Evolutionary conservation across 345 rosid species (phyloP).

Genomic region (Gossypium sturtianum): DNA sequence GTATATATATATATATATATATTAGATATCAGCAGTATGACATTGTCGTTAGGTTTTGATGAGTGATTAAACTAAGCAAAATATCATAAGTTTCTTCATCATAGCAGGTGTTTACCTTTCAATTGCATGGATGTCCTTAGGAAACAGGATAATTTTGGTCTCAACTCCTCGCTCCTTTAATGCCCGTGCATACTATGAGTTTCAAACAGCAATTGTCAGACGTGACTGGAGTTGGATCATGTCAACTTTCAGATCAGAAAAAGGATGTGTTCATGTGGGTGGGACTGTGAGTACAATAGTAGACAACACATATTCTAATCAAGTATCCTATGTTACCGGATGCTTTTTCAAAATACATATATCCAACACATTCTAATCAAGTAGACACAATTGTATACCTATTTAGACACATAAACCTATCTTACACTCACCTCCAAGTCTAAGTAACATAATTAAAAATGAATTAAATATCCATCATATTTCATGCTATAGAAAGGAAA

Average conservation of each 20-base stretch:
- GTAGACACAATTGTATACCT: too few relatives aligned
- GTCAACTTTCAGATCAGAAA: not conserved
- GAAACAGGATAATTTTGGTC: constrained; percentile 60
- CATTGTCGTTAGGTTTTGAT: not conserved
- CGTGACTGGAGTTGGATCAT: not conserved
- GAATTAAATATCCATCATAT: not conserved
- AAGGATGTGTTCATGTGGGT: not conserved
- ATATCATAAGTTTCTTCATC: not conserved
- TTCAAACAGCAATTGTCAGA: constrained; percentile 10
- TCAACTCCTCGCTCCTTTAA: constrained; percentile 79
- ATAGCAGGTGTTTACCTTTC: constrained; percentile 42
- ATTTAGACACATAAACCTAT: not conserved
- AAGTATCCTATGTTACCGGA: not conserved
- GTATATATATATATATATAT: not conserved
- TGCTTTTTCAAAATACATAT: not conserved
- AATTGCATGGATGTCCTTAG: constrained; percentile 63
- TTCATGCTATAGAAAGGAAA: constrained; percentile 4
- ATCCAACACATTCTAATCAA: too few relatives aligned
- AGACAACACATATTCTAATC: not conserved
- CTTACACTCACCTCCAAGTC: not conserved
- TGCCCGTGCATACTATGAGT: constrained; percentile 61
- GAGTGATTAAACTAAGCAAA: not conserved
- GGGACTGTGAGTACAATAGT: not conserved
- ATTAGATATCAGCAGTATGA: constrained; percentile 8
- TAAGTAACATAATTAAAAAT: not conserved